Conservation (phyloP, 2,329 filamentous ascomycete species). For the Colletotrichum tropicicola region DNA sequence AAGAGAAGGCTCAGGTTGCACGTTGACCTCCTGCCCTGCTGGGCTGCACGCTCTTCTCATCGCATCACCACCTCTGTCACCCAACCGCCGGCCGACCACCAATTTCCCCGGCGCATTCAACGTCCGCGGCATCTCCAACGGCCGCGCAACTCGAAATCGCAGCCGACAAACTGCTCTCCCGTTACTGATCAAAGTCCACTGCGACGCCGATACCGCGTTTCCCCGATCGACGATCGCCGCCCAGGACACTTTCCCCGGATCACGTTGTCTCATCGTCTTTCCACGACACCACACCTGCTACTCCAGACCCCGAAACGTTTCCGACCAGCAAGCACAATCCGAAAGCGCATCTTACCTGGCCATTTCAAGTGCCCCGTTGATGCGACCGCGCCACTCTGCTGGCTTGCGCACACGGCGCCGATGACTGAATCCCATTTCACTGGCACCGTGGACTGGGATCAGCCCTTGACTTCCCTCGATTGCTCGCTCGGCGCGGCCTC, state of each 20-base stretch:
- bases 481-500: neutral
- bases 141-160: neutral
- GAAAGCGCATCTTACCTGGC: neutral
- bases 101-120: neutral
- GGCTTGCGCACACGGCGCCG: slow-evolving; percentile 31
- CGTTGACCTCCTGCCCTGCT: slow-evolving; percentile 16
- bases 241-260: neutral
- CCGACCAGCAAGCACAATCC: neutral
- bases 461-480: slow-evolving; percentile 2
- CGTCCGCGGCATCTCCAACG: neutral
- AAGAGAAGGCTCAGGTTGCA: slow-evolving; percentile 21
- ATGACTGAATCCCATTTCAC: slow-evolving; percentile 25
- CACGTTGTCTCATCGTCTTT: slow-evolving; percentile 16
- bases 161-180: neutral
- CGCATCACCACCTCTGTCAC: slow-evolving; percentile 11
- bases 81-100: neutral
- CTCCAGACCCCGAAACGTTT: neutral
- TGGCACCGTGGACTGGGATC: slow-evolving; percentile 18
- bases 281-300: slow-evolving; percentile 11
- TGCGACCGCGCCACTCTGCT: slow-evolving; percentile 21
- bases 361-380: neutral
- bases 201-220: neutral
- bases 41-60: slow-evolving; percentile 18
- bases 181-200: neutral
- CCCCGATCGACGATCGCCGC: slow-evolving; percentile 16